Base-by-base conservation (phyloP, 345 rosid genomes). In the Salix brachista region DNA sequence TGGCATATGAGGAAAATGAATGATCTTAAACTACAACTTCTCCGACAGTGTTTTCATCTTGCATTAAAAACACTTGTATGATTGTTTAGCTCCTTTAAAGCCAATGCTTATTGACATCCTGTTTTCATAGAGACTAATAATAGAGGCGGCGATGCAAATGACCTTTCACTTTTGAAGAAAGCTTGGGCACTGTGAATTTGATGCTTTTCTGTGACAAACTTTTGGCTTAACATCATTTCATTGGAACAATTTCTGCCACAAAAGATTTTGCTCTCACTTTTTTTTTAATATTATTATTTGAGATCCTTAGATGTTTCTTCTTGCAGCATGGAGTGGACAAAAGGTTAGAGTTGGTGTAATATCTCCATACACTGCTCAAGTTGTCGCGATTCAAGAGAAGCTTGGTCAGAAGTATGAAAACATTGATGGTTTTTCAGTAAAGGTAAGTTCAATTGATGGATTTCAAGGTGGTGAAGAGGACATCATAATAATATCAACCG, bases 301-400 rank as follows among this genome's bases (percentile, higher is more conserved):
- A 41, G 0, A 41, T 41, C 46, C 46, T 13, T 13, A 3, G 18
- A 12, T 44, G 4, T 44, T 44, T 44, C 17, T 44, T 14, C 14
- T 2, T 44, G 17, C 54, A 78, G 81, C 50, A 39, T 78, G 77
- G 76, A 56, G 54, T 17, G 67, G 77, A 11, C 30, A 26, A 18
- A 72, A 67, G 37, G 39, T 78, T 7, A n/a, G 72, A 0, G 28
- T 78, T 13, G 81, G 81, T 28, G 72, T 78, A 6, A 67, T 78
- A 65, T 78, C 81, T 54, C 81, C 81, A 14, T 78, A 78, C 19
- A 56, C 39, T 23, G 81, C 81, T 67, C 81, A 79, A 42, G 73
- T 67, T 18, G 39, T 6, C 41, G 74, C 69, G 3, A 67, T 79
- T 28, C 68, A 58, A 39, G 46, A 68, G 21, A 79, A 46, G 21